Evolutionary conservation across 768 basidiomycete genomes (phyloP).

Genomic region (Psilocybe subaeruginosa): DNA sequence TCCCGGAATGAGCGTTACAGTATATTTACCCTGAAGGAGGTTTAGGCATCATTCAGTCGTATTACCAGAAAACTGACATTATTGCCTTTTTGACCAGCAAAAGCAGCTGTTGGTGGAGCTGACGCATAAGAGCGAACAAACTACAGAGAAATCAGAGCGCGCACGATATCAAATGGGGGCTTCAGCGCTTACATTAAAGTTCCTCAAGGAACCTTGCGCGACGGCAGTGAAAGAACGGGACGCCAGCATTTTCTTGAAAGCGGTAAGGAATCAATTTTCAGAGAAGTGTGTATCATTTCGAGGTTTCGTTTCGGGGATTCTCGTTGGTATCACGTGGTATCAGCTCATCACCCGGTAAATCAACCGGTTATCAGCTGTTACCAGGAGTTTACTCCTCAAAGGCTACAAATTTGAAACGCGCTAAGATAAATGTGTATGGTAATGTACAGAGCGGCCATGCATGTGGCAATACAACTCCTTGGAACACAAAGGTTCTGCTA

Average conservation of each 20-base stretch:
- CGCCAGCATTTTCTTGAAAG: slow-evolving; percentile 55
- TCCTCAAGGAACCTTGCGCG: slow-evolving; percentile 53
- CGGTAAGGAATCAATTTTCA: slow-evolving; percentile 22
- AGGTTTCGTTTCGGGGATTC: slow-evolving; percentile 5
- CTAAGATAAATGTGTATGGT: background rate
- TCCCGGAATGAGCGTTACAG: slow-evolving; percentile 94
- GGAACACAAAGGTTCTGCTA: slow-evolving; percentile 5
- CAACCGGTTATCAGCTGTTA: background rate
- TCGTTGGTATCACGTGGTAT: slow-evolving; percentile 11
- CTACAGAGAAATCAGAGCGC: slow-evolving; percentile 30
- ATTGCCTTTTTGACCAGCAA: slow-evolving; percentile 86
- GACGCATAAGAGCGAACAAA: slow-evolving; percentile 68
- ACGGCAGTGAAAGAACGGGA: slow-evolving; percentile 58
- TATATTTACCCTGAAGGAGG: slow-evolving; percentile 82
- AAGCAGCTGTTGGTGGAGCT: slow-evolving; percentile 84
- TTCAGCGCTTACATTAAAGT: slow-evolving; percentile 46
- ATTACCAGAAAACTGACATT: slow-evolving; percentile 58
- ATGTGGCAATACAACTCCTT: background rate
- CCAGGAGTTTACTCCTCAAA: background rate
- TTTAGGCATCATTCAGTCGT: slow-evolving; percentile 4
- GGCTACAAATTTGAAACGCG: background rate
- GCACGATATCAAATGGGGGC: background rate
- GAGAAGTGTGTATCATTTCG: slow-evolving; percentile 2
- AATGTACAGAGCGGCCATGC: slow-evolving; percentile 4
- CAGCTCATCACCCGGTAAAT: background rate